Conservation (phyloP, 2,329 filamentous ascomycete species). For the Ceratocystis cacaofunesta region DNA sequence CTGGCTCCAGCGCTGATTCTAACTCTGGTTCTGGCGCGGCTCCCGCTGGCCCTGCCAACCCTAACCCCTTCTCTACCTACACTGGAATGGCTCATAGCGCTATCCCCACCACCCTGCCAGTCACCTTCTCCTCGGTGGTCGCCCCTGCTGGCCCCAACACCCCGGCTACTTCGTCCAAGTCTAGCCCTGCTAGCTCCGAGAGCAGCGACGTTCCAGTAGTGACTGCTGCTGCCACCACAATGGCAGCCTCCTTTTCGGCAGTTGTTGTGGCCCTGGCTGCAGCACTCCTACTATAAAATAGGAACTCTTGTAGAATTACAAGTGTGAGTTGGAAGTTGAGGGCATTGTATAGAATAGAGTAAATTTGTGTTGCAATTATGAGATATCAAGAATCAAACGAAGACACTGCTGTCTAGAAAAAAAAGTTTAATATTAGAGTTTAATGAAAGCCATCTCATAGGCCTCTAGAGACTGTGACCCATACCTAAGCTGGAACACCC, state of each 20-base stretch:
- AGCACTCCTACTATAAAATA: neutral
- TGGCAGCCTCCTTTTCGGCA: neutral
- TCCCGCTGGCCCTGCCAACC: neutral
- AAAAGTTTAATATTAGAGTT: neutral
- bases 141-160: neutral
- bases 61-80: neutral
- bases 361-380: neutral
- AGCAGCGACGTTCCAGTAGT: neutral
- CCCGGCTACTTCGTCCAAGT: neutral
- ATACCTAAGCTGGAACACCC: too few relatives aligned
- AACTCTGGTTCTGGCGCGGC: neutral
- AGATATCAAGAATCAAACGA: neutral
- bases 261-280: neutral
- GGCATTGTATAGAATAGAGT: neutral
- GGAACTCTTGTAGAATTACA: neutral
- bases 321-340: neutral
- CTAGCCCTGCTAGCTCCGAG: neutral
- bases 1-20: neutral
- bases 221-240: neutral
- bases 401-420: neutral
- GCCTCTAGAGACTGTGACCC: too few relatives aligned
- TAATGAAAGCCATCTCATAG: neutral
- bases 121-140: neutral
- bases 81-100: neutral
- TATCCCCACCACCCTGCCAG: neutral